These are phyloP conservation scores for Calycina herbarum DNA, from an alignment of 2,329 filamentous ascomycete genomes.

Conservation along the genomic window DNA sequence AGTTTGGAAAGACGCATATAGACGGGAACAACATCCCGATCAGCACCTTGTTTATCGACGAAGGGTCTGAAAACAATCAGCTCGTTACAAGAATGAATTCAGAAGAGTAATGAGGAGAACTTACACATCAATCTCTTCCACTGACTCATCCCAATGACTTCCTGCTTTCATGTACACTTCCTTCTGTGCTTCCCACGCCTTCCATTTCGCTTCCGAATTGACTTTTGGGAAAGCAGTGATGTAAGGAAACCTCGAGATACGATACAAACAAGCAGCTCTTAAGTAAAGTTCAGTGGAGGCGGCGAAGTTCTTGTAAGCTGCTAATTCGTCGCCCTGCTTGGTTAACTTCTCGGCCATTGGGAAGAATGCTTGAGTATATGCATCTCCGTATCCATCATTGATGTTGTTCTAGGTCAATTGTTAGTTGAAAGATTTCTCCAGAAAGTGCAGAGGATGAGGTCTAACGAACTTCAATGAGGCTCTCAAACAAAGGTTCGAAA, in stretches of 20 bases:
- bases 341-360: conserved; percentile 60
- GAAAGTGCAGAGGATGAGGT: neutral
- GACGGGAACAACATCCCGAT: conserved; percentile 59
- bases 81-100: neutral
- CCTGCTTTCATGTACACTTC: conserved; percentile 59
- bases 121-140: conserved; percentile 58
- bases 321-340: conserved; percentile 49
- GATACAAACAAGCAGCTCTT: conserved; percentile 71
- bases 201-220: conserved; percentile 51
- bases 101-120: neutral
- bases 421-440: neutral
- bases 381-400: conserved; percentile 64
- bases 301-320: conserved; percentile 46
- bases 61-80: conserved; percentile 45
- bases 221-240: conserved; percentile 43
- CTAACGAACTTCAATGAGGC: conserved; percentile 53
- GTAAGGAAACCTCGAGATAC: conserved; percentile 71
- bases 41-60: conserved; percentile 46
- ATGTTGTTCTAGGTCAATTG: conserved; percentile 47
- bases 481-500: conserved; percentile 68
- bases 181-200: conserved; percentile 68
- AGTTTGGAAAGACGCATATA: conserved; percentile 62
- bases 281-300: conserved; percentile 64
- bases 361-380: conserved; percentile 65
- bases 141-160: conserved; percentile 53